Conservation (phyloP, 2,329 filamentous ascomycete species). For the Hypoxylon sp. region DNA sequence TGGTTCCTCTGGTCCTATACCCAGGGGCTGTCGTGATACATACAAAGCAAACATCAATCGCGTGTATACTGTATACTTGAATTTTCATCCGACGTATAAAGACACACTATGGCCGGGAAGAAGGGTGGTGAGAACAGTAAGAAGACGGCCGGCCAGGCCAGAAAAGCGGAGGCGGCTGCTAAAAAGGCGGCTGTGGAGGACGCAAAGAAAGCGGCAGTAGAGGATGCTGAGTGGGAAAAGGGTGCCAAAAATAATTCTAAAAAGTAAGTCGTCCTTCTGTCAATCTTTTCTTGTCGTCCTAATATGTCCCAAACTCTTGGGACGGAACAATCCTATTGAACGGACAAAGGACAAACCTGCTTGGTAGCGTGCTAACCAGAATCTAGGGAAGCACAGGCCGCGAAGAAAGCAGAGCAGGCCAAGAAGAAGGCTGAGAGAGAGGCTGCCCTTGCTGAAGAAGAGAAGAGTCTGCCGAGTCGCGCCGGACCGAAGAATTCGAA, state of each 20-base stretch:
- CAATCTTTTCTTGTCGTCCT: too few species aligned
- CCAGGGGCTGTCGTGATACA: background rate
- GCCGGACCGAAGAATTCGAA: slow-evolving; percentile 77
- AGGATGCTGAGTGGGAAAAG: slow-evolving; percentile 85
- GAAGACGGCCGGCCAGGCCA: slow-evolving; percentile 89
- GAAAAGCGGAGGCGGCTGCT: slow-evolving; percentile 91
- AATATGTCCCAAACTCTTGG: too few species aligned
- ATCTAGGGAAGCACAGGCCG: slow-evolving; percentile 83
- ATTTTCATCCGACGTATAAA: background rate
- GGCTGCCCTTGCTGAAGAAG: slow-evolving; percentile 85
- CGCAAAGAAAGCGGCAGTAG: slow-evolving; percentile 74
- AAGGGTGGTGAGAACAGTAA: slow-evolving; percentile 86
- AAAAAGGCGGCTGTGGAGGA: slow-evolving; percentile 82
- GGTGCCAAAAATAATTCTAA: slow-evolving; percentile 88
- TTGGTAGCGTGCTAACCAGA: slow-evolving; percentile 21
- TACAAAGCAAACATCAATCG: slow-evolving; percentile 5
- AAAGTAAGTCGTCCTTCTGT: too few species aligned
- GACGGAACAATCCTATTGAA: slow-evolving; percentile 7
- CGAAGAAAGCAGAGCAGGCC: slow-evolving; percentile 85
- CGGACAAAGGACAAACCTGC: background rate
- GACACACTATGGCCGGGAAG: slow-evolving; percentile 85
- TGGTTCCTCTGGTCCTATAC: background rate
- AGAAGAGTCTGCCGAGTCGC: slow-evolving; percentile 73
- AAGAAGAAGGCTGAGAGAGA: slow-evolving; percentile 95
- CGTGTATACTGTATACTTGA: background rate